These are phyloP conservation scores for Amylocystis lapponica DNA, from an alignment of 768 basidiomycete species.

Conservation along the genomic window DNA sequence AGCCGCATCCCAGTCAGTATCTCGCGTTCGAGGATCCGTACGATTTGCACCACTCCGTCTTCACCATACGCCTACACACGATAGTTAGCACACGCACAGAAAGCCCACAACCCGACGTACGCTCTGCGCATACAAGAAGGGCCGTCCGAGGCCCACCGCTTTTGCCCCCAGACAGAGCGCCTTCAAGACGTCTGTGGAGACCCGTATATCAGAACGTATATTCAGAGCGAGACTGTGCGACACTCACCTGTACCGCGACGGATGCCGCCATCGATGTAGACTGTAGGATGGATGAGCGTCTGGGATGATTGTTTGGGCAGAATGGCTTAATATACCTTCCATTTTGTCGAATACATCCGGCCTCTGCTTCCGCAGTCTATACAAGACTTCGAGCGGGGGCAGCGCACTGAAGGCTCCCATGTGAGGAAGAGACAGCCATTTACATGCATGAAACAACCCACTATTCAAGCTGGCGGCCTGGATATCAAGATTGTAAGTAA, in stretches of 20 bases:
- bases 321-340: slow-evolving; percentile 43
- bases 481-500: not conserved
- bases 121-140: slow-evolving; percentile 83
- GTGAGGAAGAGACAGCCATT: slow-evolving; percentile 6
- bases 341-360: slow-evolving; percentile 70
- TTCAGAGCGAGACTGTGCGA: not conserved
- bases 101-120: slow-evolving; percentile 29
- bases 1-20: slow-evolving; percentile 75
- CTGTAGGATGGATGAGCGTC: slow-evolving; percentile 33
- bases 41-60: slow-evolving; percentile 58
- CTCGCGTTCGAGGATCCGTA: slow-evolving; percentile 69
- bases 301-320: not conserved
- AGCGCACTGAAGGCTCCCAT: slow-evolving; percentile 60
- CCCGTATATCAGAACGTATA: not conserved
- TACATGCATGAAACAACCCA: slow-evolving; percentile 26
- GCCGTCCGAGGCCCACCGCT: slow-evolving; percentile 80
- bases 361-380: slow-evolving; percentile 62
- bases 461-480: slow-evolving; percentile 70
- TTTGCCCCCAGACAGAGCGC: slow-evolving; percentile 85
- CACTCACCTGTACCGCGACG: slow-evolving; percentile 67
- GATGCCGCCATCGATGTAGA: slow-evolving; percentile 86
- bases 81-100: not conserved
- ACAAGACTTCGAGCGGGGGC: slow-evolving; percentile 74
- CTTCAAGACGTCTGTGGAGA: slow-evolving; percentile 66
- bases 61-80: slow-evolving; percentile 62